Base-by-base conservation (phyloP, 805 yeast species). In the Kodamaea kakaduensis region DNA sequence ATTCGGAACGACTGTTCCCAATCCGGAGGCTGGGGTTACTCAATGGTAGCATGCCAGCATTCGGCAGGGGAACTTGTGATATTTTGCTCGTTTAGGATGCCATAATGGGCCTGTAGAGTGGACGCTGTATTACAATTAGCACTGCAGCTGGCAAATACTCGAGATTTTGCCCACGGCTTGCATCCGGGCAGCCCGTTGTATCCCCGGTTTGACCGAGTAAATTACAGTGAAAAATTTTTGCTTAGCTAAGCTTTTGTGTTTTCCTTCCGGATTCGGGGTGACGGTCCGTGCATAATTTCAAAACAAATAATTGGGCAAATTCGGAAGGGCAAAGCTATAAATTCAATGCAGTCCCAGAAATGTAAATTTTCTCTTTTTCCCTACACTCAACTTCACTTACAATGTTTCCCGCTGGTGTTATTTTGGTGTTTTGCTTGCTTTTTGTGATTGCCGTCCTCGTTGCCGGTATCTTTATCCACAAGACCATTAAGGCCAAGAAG, bases 321-420 rank as follows among this genome's bases (percentile, higher is more conserved):
- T 19, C 30, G 32, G 21, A 34, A 17, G 35, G 28, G 19, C 35
- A 24, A 28, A 26, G 24, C 31, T 40, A 43, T 34, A 37, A 34
- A 34, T 31, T 20, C 34, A 26, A 30, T 15, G 29, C 29, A 26
- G 29, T 26, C 19, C 19, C 29, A n/a, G 15, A 15, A 14, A 16
- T 31, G 32, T 39, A 32, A 34, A 17, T 26, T 24, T 31, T 36
- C 29, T 17, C 33, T 32, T 30, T 31, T 32, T 31, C 32, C 34
- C 29, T 17, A n/a, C 38, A 25, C 28, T 30, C 28, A 34, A 24
- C 19, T 26, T 31, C 25, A 32, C 22, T 32, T 14, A 53, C 54
- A 56, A 78, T 77, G 82, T 69, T 79, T 56, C 84, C 86, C 61
- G 70, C 79, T 46, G 86, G 86, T 66, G 85, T 80, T 67, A 79